Percentiles rank a stretch among this genome's conserved stretches.
These are phyloP conservation scores for Pythium chondricola DNA, from an alignment of 352 stramenopile genomes.

Conservation along the genomic window DNA sequence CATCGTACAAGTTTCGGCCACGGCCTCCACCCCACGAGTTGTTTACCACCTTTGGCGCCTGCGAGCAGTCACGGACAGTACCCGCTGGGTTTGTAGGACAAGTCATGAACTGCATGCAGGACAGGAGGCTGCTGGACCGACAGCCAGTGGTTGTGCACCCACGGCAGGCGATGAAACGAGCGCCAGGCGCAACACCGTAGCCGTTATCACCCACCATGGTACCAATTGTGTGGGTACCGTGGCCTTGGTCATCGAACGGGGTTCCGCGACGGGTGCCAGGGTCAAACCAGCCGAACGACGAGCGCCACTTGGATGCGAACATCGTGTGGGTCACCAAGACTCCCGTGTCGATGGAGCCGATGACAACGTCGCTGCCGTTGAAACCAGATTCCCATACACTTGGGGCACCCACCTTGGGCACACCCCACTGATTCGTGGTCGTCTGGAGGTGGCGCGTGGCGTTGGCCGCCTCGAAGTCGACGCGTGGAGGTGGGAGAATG, in stretches of 20 bases:
- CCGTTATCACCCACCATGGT: conserved; percentile 27
- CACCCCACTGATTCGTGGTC: conserved; percentile 22
- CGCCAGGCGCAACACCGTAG: conserved; percentile 30
- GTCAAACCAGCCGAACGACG: conserved; percentile 26
- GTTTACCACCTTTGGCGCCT: conserved; percentile 26
- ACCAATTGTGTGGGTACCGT: conserved; percentile 32
- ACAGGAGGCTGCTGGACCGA: conserved; percentile 14
- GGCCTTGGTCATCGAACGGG: conserved; percentile 20
- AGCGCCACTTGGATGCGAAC: conserved; percentile 23
- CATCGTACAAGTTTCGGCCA: conserved; percentile 9
- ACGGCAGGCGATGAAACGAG: conserved; percentile 29
- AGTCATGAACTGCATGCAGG: conserved; percentile 33
- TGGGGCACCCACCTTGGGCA: conserved; percentile 20
- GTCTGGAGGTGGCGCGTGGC: not conserved
- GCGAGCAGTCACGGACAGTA: conserved; percentile 22
- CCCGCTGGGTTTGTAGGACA: conserved; percentile 22
- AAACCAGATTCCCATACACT: conserved; percentile 23
- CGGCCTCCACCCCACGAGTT: conserved; percentile 27
- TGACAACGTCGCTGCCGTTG: conserved; percentile 20
- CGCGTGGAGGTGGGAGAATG: conserved; percentile 2
- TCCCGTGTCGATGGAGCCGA: conserved; percentile 28
- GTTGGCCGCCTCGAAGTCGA: conserved; percentile 1
- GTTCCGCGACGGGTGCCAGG: conserved; percentile 7
- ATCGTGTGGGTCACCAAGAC: conserved; percentile 20
- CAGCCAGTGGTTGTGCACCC: conserved; percentile 14